phyloP scores from a whole-genome alignment of 192 early-diverging fungal genomes.

The Coemansia sp. region DNA sequence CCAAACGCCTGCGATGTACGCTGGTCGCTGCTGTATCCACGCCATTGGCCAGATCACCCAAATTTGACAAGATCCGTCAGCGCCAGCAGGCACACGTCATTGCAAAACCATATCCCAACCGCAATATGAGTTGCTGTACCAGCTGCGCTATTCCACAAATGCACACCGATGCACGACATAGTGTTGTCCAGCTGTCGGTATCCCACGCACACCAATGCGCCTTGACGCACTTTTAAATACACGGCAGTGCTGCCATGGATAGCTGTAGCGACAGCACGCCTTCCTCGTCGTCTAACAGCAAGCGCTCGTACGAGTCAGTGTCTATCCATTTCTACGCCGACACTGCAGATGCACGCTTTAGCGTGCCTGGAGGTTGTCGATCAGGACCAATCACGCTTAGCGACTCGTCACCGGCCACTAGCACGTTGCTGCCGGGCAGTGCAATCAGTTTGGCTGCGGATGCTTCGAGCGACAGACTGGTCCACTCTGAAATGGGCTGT shows the following conservation, averaged over 20 bases:
- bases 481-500: conserved; percentile 21
- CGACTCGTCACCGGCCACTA: conserved; percentile 36
- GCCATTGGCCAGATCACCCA: conserved; percentile 66
- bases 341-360: conserved; percentile 37
- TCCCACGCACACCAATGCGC: conserved; percentile 25
- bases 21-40: conserved; percentile 60
- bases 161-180: conserved; percentile 75
- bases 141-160: conserved; percentile 21
- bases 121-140: conserved; percentile 54
- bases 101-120: conserved; percentile 75
- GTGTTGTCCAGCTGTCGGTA: conserved; percentile 61
- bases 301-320: conserved; percentile 51
- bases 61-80: conserved; percentile 68
- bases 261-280: conserved; percentile 66
- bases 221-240: conserved; percentile 58
- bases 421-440: conserved; percentile 17
- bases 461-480: conserved; percentile 20
- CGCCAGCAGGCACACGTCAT: conserved; percentile 60
- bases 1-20: conserved; percentile 48
- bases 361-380: conserved; percentile 4
- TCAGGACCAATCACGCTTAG: conserved; percentile 15
- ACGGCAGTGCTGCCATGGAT: conserved; percentile 57
- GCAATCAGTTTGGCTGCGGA: conserved; percentile 22
- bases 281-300: conserved; percentile 67
- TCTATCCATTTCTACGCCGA: conserved; percentile 60